These are phyloP conservation scores for Grigorovia humatica DNA, from an alignment of 805 yeast species.

Conservation along the genomic window DNA sequence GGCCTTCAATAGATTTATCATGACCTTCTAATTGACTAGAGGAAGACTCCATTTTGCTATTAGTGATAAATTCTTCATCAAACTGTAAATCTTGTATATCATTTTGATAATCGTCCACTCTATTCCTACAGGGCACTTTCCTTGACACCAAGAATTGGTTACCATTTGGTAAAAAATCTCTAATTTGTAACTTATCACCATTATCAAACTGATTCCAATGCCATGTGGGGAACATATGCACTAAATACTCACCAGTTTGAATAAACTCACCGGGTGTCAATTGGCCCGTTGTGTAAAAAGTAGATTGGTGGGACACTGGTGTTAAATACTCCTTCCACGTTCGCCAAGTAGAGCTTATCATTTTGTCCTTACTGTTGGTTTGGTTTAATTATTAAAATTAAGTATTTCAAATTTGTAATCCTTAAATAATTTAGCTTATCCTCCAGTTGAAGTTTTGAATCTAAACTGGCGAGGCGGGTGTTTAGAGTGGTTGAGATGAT, in stretches of 20 bases:
- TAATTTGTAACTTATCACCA: conserved; percentile 28
- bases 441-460: no score
- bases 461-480: neutral
- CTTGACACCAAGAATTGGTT: conserved; percentile 82
- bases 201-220: conserved; percentile 55
- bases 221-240: conserved; percentile 94
- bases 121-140: conserved; percentile 75
- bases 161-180: conserved; percentile 68
- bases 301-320: conserved; percentile 80
- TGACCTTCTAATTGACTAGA: conserved; percentile 36
- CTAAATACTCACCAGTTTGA: conserved; percentile 85
- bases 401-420: neutral
- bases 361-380: conserved; percentile 9
- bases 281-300: conserved; percentile 79
- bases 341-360: conserved; percentile 67
- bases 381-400: neutral
- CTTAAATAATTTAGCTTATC: no score
- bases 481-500: neutral
- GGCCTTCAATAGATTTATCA: neutral
- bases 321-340: conserved; percentile 87
- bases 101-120: conserved; percentile 47
- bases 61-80: conserved; percentile 29
- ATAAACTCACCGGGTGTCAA: conserved; percentile 94
- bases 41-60: conserved; percentile 18
- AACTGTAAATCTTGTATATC: conserved; percentile 30